Percentiles rank a stretch among this genome's conserved stretches.
Evolutionary conservation across 2,329 filamentous ascomycete species (phyloP).

Genomic region (Aspergillus felis): DNA sequence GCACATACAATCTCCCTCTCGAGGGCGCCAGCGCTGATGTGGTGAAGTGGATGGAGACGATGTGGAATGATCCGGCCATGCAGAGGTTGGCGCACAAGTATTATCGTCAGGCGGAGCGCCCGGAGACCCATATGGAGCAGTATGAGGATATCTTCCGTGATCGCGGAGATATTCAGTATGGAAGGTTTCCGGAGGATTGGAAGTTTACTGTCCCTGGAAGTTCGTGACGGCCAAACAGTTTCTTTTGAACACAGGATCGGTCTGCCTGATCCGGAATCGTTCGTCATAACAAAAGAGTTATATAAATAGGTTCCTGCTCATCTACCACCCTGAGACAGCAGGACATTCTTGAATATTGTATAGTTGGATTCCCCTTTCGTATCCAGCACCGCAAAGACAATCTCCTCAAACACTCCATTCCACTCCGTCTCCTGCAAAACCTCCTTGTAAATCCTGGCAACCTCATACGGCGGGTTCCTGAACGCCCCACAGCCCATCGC

Average conservation of each 20-base stretch:
- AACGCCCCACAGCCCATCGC: constrained; percentile 64
- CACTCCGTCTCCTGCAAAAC: constrained; percentile 57
- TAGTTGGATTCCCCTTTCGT: constrained; percentile 23
- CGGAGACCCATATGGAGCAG: constrained; percentile 23
- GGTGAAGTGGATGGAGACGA: constrained; percentile 30
- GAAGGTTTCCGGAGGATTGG: constrained; percentile 27
- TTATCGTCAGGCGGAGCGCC: constrained; percentile 25
- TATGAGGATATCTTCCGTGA: constrained; percentile 31
- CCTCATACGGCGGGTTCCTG: constrained; percentile 53
- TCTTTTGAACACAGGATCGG: background rate
- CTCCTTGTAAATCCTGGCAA: constrained; percentile 56
- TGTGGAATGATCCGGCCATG: constrained; percentile 31
- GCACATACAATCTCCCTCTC: constrained; percentile 28
- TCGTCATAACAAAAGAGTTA: background rate
- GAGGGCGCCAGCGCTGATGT: constrained; percentile 23
- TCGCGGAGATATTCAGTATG: constrained; percentile 22
- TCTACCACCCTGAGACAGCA: background rate
- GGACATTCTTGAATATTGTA: constrained; percentile 9
- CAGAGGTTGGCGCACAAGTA: constrained; percentile 21
- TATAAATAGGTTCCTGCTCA: background rate
- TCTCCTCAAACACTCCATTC: constrained; percentile 53
- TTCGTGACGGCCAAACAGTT: background rate
- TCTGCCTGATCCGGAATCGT: background rate
- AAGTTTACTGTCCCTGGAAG: constrained; percentile 16
- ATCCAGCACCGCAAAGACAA: constrained; percentile 58